These are phyloP conservation scores for Termitomyces heimii DNA, from an alignment of 768 basidiomycete genomes.

Conservation along the genomic window DNA sequence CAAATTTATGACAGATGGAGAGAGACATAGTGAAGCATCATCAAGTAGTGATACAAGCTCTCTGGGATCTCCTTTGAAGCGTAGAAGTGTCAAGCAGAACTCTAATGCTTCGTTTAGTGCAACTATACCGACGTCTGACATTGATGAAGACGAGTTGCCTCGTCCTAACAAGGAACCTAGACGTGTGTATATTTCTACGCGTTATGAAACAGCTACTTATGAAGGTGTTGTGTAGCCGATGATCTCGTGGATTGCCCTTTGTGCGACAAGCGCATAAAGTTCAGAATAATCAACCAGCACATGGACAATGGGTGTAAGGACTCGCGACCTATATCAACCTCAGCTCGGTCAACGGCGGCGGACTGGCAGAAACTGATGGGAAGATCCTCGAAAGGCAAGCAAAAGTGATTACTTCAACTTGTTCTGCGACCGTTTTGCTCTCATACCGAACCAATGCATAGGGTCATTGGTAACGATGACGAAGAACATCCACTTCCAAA, in stretches of 20 bases:
- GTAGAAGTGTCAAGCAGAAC: slow-evolving; percentile 10
- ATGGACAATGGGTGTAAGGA: slow-evolving; percentile 57
- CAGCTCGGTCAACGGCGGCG: slow-evolving; percentile 22
- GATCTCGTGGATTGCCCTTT: slow-evolving; percentile 54
- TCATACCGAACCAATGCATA: not conserved
- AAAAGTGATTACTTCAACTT: slow-evolving; percentile 20
- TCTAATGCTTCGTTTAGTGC: slow-evolving; percentile 4
- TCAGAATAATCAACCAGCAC: slow-evolving; percentile 52
- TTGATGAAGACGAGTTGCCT: slow-evolving; percentile 25
- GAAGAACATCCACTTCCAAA: slow-evolving; percentile 50
- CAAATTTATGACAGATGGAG: slow-evolving; percentile 4
- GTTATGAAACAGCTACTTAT: not conserved
- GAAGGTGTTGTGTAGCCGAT: slow-evolving; percentile 21
- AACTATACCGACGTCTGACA: slow-evolving; percentile 29
- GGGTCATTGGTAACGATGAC: slow-evolving; percentile 20
- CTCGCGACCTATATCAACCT: slow-evolving; percentile 18
- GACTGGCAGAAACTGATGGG: slow-evolving; percentile 44
- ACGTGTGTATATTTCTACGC: slow-evolving; percentile 4
- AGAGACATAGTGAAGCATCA: not conserved
- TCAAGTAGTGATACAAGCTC: slow-evolving; percentile 9
- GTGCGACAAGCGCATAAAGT: slow-evolving; percentile 42
- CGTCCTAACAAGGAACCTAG: not conserved
- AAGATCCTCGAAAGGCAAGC: slow-evolving; percentile 33
- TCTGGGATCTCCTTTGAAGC: slow-evolving; percentile 16
- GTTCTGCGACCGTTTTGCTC: not conserved